phyloP scores from a whole-genome alignment of 352 stramenopile species.

The Phytophthora rubi region DNA sequence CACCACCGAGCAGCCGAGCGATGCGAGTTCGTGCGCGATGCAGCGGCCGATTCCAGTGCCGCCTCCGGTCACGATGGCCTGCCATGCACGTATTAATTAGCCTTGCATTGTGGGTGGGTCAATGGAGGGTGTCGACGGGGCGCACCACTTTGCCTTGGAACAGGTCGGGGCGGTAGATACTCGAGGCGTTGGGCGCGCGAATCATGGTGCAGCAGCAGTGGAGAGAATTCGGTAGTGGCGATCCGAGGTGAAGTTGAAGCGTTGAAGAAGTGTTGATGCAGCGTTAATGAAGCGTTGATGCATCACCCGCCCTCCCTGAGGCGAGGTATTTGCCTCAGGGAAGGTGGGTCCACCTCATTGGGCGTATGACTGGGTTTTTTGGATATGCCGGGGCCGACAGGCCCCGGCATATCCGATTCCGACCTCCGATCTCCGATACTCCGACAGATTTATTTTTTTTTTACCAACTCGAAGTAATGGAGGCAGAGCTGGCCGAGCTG shows the following conservation, averaged over 20 bases:
- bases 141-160: slow-evolving; percentile 84
- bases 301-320: background rate
- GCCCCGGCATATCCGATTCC: background rate
- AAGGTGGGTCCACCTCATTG: too few species aligned
- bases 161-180: slow-evolving; percentile 67
- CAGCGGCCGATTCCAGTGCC: slow-evolving; percentile 88
- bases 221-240: slow-evolving; percentile 24
- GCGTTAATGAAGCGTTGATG: slow-evolving; percentile 11
- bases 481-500: too few species aligned
- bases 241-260: background rate
- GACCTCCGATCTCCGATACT: background rate
- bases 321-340: too few species aligned
- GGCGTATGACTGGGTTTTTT: background rate
- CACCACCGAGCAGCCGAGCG: slow-evolving; percentile 78
- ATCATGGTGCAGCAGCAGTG: slow-evolving; percentile 37
- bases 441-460: background rate
- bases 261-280: slow-evolving; percentile 20
- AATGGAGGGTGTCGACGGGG: background rate
- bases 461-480: background rate
- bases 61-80: slow-evolving; percentile 88
- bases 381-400: background rate
- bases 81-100: background rate
- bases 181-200: slow-evolving; percentile 54
- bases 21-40: slow-evolving; percentile 82
- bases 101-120: background rate